A percentile compares a stretch with the other conserved stretches of the same genome.
Conservation (phyloP, 163 green algal species). For the Trebouxia gelatinosa region DNA sequence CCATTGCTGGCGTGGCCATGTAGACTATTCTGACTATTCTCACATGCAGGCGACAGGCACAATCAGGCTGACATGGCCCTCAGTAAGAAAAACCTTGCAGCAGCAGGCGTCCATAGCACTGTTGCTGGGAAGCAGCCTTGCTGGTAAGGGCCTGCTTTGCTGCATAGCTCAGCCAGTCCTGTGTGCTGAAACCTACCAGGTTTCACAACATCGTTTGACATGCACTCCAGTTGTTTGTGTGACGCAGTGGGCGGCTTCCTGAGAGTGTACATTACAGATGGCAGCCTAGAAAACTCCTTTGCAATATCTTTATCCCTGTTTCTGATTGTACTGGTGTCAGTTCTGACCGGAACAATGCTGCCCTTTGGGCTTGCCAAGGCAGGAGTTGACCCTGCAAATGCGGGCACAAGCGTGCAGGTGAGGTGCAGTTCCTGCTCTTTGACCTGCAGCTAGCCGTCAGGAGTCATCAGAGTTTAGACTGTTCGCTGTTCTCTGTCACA, state of each 20-base stretch:
- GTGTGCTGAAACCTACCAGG: background rate
- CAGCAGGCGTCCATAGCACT: constrained; percentile 79
- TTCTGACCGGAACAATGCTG: constrained; percentile 77
- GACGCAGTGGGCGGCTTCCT: constrained; percentile 67
- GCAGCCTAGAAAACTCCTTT: constrained; percentile 58
- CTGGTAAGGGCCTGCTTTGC: constrained; percentile 17
- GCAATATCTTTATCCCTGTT: constrained; percentile 86
- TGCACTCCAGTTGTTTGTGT: background rate
- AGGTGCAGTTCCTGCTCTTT: background rate
- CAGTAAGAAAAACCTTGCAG: constrained; percentile 51
- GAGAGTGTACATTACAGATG: constrained; percentile 79
- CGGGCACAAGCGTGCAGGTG: constrained; percentile 84
- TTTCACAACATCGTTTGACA: background rate
- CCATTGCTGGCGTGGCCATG: background rate
- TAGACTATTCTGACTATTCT: background rate
- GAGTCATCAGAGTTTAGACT: too few species aligned
- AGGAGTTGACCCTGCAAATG: constrained; percentile 86
- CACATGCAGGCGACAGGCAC: constrained; percentile 65
- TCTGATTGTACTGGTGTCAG: constrained; percentile 79
- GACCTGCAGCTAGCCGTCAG: background rate
- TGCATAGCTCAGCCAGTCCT: background rate
- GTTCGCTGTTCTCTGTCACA: too few species aligned
- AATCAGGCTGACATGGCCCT: constrained; percentile 49
- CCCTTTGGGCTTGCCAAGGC: constrained; percentile 75
- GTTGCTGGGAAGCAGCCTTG: constrained; percentile 72